Evolutionary conservation across 305 asterid genomes (phyloP).

Genomic region (Ruellia speciosa): DNA sequence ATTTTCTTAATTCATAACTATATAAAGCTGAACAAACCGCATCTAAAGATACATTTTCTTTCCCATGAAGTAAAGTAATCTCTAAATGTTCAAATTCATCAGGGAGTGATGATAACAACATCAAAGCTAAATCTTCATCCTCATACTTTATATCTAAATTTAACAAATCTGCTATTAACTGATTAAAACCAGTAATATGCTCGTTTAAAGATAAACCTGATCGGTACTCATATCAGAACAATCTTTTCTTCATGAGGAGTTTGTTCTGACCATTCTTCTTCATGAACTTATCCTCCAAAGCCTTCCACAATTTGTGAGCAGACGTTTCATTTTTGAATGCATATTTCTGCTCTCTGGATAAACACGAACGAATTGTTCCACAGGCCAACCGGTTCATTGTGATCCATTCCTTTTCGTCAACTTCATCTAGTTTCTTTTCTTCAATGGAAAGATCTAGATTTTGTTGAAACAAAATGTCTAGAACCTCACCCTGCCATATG

Average conservation of each 20-base stretch:
- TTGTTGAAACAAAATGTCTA: not conserved
- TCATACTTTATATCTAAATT: not conserved
- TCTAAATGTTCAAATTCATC: not conserved
- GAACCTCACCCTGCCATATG: too few relatives aligned
- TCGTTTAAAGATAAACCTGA: constrained; percentile 1
- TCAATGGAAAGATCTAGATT: not conserved
- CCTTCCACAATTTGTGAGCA: constrained; percentile 3
- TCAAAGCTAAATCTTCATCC: not conserved
- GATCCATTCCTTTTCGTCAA: too few relatives aligned
- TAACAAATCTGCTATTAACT: not conserved
- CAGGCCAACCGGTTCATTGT: too few relatives aligned
- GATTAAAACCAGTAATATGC: constrained; percentile 1
- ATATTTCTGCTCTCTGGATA: constrained; percentile 1
- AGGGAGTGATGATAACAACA: not conserved
- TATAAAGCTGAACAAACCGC: not conserved
- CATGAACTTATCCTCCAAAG: constrained; percentile 3
- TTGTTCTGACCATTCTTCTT: constrained; percentile 4
- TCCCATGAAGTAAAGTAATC: not conserved
- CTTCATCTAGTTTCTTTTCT: not conserved
- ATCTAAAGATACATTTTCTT: not conserved
- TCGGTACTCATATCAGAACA: not conserved
- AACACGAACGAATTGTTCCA: too few relatives aligned
- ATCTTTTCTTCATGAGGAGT: constrained; percentile 9
- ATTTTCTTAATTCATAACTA: not conserved
- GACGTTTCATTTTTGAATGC: not conserved